These are phyloP conservation scores for Hypericum perforatum DNA, from an alignment of 345 rosid species.

Conservation along the genomic window DNA sequence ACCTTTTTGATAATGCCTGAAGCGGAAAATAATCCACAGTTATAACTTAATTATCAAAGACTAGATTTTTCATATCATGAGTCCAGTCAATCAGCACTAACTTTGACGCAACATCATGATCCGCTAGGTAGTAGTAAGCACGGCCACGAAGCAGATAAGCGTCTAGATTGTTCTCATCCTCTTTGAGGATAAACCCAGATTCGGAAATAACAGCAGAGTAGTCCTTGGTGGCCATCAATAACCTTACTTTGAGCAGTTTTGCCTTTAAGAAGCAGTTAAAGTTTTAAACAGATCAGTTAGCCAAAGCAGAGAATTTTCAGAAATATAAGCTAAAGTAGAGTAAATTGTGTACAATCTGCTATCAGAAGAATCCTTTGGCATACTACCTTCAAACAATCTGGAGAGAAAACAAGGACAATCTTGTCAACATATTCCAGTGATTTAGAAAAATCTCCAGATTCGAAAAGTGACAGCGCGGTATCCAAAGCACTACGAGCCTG, in stretches of 20 bases:
- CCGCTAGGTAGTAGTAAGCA: constrained; percentile 96
- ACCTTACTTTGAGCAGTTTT: constrained; percentile 71
- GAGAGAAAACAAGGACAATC: constrained; percentile 92
- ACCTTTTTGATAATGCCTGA: constrained; percentile 94
- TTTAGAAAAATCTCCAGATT: constrained; percentile 57
- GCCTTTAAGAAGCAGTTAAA: constrained; percentile 32
- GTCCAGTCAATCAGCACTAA: constrained; percentile 13
- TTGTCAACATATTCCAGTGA: constrained; percentile 74
- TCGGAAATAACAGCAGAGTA: constrained; percentile 79
- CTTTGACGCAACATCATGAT: constrained; percentile 96
- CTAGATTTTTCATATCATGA: no score
- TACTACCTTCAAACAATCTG: constrained; percentile 78
- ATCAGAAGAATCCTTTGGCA: no score
- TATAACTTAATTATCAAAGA: no score
- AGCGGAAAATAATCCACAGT: constrained; percentile 9
- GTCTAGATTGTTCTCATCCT: constrained; percentile 77
- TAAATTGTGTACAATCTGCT: no score
- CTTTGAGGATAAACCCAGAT: constrained; percentile 72
- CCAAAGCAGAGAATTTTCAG: no score
- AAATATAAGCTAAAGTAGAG: no score
- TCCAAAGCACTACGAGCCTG: constrained; percentile 87
- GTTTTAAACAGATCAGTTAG: background rate
- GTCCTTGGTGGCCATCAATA: constrained; percentile 59
- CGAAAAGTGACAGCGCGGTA: constrained; percentile 51
- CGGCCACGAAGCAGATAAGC: constrained; percentile 93